Evolutionary conservation across 306 rosid species (phyloP), one percentile per base, ranked within the genome.

Genomic region (Lagenaria siceraria): DNA sequence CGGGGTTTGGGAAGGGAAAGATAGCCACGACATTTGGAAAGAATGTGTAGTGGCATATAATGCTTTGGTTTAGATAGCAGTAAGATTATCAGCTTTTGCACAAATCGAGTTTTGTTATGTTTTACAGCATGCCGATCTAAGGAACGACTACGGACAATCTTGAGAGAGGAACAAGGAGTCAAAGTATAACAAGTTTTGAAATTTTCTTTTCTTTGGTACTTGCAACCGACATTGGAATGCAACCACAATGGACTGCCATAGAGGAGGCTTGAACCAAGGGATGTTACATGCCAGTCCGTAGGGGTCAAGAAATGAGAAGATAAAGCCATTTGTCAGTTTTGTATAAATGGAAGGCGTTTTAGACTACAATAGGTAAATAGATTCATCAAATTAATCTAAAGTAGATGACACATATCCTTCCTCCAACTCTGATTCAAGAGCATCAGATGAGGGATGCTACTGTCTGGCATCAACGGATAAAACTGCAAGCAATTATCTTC

Each of bases 21-120:
- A 80, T 91, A 94, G 51, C 93, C 78, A 38, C 97, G 85, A 21
- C 98, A 94, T 80, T 89, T 94, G 42, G 89, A 79, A 75, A 94
- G 88, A 85, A 94, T 83, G 46, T 87, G 89, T 70, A 94, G 79
- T 31, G 93, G 95, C 40, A 94, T 80, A 83, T 77, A 94, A 82
- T 92, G 92, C 64, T 90, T 94, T 12, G 97, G 95, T 77, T 91
- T 94, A 19, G 98, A 94, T 78, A 92, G 95, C 75, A 94, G 92
- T 25, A 94, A 79, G 35, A 93, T 89, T 84, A 82, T 87, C 83
- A 94, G 77, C 86, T 91, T 91, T 61, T 89, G 96, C 82, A 94
- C 91, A 87, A 94, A 94, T 75, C 97, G 86, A 51, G 80, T 87
- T 83, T 65, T 85, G 82, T 90, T 86, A 80, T 83, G 90, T 85